Conservation (phyloP, 2,329 filamentous ascomycete genomes). For the Neonectria coccinea region DNA sequence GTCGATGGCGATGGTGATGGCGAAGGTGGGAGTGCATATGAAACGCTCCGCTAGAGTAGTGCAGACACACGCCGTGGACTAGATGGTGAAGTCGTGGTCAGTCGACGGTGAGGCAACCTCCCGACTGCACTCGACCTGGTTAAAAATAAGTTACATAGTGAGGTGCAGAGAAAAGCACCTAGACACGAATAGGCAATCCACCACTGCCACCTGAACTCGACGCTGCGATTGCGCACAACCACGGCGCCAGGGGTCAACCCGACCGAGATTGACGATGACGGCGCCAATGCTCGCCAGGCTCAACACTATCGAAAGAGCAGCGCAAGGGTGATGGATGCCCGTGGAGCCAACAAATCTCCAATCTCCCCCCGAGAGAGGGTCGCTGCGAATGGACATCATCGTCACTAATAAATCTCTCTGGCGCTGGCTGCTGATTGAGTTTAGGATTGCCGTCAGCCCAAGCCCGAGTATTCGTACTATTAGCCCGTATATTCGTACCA, state of each 20-base stretch:
- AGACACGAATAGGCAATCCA: neutral
- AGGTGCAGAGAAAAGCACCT: neutral
- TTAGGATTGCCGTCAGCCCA: neutral
- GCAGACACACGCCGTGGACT: slow-evolving; percentile 24
- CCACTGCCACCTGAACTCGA: slow-evolving; percentile 29
- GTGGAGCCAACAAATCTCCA: slow-evolving; percentile 3
- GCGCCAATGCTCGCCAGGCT: slow-evolving; percentile 34
- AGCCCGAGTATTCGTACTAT: too few species aligned
- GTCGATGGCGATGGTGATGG: neutral
- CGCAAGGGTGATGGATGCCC: slow-evolving; percentile 27
- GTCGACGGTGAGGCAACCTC: slow-evolving; percentile 17
- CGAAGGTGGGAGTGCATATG: slow-evolving; percentile 35
- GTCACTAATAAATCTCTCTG: neutral
- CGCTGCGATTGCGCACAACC: neutral
- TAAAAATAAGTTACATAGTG: too few species aligned
- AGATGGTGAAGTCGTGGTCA: slow-evolving; percentile 28
- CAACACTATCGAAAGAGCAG: slow-evolving; percentile 24
- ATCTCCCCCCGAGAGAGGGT: slow-evolving; percentile 9
- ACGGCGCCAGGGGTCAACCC: neutral
- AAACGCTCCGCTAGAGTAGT: slow-evolving; percentile 36
- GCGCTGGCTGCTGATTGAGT: neutral
- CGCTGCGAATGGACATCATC: neutral
- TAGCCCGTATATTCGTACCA: too few species aligned
- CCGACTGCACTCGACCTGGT: too few species aligned
- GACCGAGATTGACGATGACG: slow-evolving; percentile 30